Conservation (phyloP, 2,329 filamentous ascomycete genomes). For the Teratosphaeriaceae sp. region DNA sequence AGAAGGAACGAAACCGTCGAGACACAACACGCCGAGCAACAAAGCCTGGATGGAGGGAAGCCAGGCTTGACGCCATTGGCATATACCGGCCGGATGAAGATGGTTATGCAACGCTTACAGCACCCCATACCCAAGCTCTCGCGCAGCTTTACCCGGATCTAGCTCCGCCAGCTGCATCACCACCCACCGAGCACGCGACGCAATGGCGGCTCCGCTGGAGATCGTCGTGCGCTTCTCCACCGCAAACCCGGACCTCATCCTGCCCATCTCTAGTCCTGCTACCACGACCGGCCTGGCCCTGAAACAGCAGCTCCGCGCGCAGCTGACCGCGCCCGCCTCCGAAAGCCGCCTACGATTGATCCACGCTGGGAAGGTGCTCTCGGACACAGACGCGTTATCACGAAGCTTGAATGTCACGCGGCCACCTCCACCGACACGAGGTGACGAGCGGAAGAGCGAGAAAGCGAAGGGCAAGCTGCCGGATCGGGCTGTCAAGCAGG, state of each 20-base stretch:
- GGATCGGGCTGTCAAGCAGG: slow-evolving; percentile 35
- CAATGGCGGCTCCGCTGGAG: slow-evolving; percentile 42
- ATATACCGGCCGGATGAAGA: background rate
- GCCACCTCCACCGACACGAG: slow-evolving; percentile 41
- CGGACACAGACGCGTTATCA: slow-evolving; percentile 63
- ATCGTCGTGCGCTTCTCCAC: slow-evolving; percentile 88
- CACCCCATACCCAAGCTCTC: background rate
- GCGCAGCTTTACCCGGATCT: background rate
- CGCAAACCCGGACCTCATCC: slow-evolving; percentile 72
- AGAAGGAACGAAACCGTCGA: background rate
- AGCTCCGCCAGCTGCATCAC: background rate
- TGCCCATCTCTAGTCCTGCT: slow-evolving; percentile 64
- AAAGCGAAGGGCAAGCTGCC: slow-evolving; percentile 62
- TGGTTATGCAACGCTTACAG: slow-evolving; percentile 1
- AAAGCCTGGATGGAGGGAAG: too few relatives aligned
- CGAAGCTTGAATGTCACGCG: slow-evolving; percentile 59
- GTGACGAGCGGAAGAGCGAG: slow-evolving; percentile 26
- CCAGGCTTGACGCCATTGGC: background rate
- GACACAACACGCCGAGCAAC: too few relatives aligned
- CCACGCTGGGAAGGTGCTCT: slow-evolving; percentile 78
- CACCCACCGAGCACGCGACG: background rate
- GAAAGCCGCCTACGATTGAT: slow-evolving; percentile 78
- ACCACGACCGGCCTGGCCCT: slow-evolving; percentile 69
- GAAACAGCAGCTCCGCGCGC: slow-evolving; percentile 71
- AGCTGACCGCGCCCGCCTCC: slow-evolving; percentile 57